phyloP scores from a whole-genome alignment of 306 rosid species.

The Prunus salicina region DNA sequence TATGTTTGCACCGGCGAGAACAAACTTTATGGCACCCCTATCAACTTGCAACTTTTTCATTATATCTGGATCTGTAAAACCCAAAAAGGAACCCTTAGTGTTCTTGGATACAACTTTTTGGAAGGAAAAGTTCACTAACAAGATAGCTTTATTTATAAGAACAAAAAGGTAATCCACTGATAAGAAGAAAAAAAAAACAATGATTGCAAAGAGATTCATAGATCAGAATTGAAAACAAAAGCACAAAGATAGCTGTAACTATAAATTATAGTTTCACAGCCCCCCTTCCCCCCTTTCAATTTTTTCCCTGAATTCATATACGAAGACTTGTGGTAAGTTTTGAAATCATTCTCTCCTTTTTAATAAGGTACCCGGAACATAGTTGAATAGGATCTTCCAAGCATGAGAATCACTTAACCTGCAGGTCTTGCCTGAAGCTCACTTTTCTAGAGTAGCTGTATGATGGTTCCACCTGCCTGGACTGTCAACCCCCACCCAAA shows the following conservation, averaged over 20 bases:
- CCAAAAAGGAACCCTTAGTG: neutral
- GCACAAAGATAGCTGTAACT: neutral
- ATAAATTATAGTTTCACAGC: no score
- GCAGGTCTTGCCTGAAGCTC: neutral
- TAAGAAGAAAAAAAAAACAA: neutral
- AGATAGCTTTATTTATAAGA: neutral
- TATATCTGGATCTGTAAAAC: conserved; percentile 74
- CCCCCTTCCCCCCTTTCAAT: no score
- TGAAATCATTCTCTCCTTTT: no score
- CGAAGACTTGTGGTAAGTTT: no score
- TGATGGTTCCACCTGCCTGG: neutral
- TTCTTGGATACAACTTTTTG: neutral
- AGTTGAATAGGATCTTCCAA: neutral
- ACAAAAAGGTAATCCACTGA: neutral
- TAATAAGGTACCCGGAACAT: neutral
- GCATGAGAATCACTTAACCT: neutral
- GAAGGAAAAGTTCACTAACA: neutral
- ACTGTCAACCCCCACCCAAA: neutral
- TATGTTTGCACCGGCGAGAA: conserved; percentile 95
- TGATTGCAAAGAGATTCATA: neutral
- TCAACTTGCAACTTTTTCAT: conserved; percentile 96
- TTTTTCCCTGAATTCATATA: no score
- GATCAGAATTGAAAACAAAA: neutral
- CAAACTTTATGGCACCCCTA: conserved; percentile 90
- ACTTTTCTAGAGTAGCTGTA: neutral